These are phyloP conservation scores for Naganishia liquefaciens DNA, from an alignment of 1,284 basidiomycete genomes.

Conservation along the genomic window DNA sequence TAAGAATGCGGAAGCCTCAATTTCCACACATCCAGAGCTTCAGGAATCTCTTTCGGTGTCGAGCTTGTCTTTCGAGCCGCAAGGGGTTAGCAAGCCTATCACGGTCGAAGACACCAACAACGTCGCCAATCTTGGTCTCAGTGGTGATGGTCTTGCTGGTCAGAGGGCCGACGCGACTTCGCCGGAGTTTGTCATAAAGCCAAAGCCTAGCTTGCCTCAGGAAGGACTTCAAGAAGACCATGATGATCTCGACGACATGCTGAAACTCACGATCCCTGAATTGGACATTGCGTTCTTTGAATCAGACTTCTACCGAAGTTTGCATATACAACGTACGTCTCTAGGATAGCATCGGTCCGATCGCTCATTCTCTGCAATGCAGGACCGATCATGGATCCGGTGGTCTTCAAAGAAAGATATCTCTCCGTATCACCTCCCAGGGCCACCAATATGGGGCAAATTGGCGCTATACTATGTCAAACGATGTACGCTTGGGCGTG, in stretches of 20 bases:
- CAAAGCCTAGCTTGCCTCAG: background rate
- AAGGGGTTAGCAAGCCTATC: too few relatives aligned
- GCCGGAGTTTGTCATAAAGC: background rate
- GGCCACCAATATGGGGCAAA: constrained; percentile 62
- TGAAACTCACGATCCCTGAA: constrained; percentile 60
- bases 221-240: background rate
- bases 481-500: constrained; percentile 78
- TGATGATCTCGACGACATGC: constrained; percentile 37
- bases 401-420: constrained; percentile 70
- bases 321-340: constrained; percentile 73
- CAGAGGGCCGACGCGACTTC: too few relatives aligned
- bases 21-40: too few relatives aligned
- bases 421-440: constrained; percentile 50
- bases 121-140: too few relatives aligned
- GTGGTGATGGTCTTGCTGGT: too few relatives aligned
- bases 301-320: constrained; percentile 76
- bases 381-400: constrained; percentile 59
- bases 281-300: constrained; percentile 75
- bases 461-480: constrained; percentile 54
- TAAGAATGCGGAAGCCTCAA: too few relatives aligned
- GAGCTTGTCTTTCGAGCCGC: too few relatives aligned
- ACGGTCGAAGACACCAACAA: too few relatives aligned
- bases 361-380: constrained; percentile 6
- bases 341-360: background rate
- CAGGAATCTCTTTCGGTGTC: too few relatives aligned